Base-by-base conservation (phyloP, 2,329 filamentous ascomycete species). In the Ophioceras dolichostomum region DNA sequence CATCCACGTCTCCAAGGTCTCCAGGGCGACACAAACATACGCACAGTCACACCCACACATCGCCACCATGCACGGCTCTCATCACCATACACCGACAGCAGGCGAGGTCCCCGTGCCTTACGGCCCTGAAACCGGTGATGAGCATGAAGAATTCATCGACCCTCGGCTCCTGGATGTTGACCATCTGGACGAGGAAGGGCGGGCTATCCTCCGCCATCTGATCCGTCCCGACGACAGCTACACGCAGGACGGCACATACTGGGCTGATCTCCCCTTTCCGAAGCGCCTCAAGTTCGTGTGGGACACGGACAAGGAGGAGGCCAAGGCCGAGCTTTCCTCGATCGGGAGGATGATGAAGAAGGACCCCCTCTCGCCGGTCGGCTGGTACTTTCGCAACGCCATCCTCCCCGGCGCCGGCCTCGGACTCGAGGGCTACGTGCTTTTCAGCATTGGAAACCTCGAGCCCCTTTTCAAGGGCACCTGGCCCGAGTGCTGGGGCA, bases 391-490 rank as follows among this genome's bases (percentile, higher is more conserved):
- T 55, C 76, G 78, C 53, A 91, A 94, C 55, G 89, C 88, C 61
- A 81, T 95, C 38, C 76, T 96, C 41, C 89, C 89, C 35, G 89
- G 89, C 60, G 87, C 87, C 46, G 89, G 89, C 55, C 76, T 96
- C 36, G 81, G 87, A 55, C 73, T 96, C 20, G 89, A 96, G 70
- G 89, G 86, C 49, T 96, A 95, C 54, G 88, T 95, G 30, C 73
- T 96, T 16, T 96, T 96, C 69, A 95, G 88, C 44, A 95, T 96
- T 48, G 89, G 89, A 41, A 95, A 94, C 59, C 67, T 96, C 45
- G 77, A 83, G 53, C 83, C 88, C 4, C 70, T 96, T 10, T 89
- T 94, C 54, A 60, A 75, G 43, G 69, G 74, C 24, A 75, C 77
- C 5, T 96, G 89, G 71, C 73, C 77, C 1, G 49, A 62, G 4